These are phyloP conservation scores for Tuber magnatum DNA, from an alignment of 495 filamentous ascomycete species.

Conservation along the genomic window DNA sequence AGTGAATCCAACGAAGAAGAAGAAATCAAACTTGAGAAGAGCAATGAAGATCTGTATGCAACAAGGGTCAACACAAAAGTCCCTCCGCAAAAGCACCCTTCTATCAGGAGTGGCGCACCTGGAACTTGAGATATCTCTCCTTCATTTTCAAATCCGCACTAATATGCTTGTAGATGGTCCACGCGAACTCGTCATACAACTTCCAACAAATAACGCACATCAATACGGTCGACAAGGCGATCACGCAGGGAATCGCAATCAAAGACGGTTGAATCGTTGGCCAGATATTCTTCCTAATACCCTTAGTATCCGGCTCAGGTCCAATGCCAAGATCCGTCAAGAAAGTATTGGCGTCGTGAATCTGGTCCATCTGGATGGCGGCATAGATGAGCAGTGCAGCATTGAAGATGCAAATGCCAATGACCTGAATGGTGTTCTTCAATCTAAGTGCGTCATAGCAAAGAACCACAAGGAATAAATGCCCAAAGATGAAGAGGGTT, in stretches of 20 bases:
- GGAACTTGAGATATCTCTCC: constrained; percentile 88
- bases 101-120: constrained; percentile 54
- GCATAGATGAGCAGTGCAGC: constrained; percentile 84
- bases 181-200: constrained; percentile 95
- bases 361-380: constrained; percentile 83
- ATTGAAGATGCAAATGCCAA: constrained; percentile 89
- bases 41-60: constrained; percentile 81
- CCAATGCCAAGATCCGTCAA: constrained; percentile 42
- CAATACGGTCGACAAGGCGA: constrained; percentile 63
- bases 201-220: constrained; percentile 80
- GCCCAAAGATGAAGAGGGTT: constrained; percentile 93
- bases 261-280: constrained; percentile 61
- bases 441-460: constrained; percentile 87
- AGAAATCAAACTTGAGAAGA: constrained; percentile 97
- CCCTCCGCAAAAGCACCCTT: neutral
- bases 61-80: neutral
- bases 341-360: constrained; percentile 57
- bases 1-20: constrained; percentile 98
- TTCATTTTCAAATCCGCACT: constrained; percentile 96
- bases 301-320: constrained; percentile 21
- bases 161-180: constrained; percentile 99
- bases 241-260: constrained; percentile 76
- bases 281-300: constrained; percentile 55
- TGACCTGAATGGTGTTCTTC: constrained; percentile 98
- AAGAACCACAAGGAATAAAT: constrained; percentile 79